Percentiles rank a stretch among this genome's conserved stretches.
Conservation (phyloP, 768 basidiomycete genomes). For the Macrolepiota albuminosa region DNA sequence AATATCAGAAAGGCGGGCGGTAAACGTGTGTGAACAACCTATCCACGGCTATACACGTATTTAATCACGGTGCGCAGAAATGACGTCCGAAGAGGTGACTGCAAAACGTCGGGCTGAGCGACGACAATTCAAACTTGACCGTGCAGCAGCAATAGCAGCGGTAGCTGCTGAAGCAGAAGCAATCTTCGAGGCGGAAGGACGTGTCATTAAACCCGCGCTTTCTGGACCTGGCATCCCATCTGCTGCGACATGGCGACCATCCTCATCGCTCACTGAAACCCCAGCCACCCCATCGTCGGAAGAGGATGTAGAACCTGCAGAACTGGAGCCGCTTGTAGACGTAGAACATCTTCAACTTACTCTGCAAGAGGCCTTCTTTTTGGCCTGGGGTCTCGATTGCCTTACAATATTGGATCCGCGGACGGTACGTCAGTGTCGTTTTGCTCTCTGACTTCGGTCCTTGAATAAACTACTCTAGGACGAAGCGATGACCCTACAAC, state of each 20-base stretch:
- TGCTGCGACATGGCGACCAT: slow-evolving; percentile 75
- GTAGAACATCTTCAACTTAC: slow-evolving; percentile 91
- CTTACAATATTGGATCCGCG: slow-evolving; percentile 62
- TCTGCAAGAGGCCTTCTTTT: slow-evolving; percentile 85
- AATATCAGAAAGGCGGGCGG: slow-evolving; percentile 55
- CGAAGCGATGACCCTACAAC: slow-evolving; percentile 46
- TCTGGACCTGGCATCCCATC: slow-evolving; percentile 67
- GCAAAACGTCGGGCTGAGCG: slow-evolving; percentile 84
- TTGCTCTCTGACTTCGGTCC: not conserved
- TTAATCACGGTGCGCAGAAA: slow-evolving; percentile 32
- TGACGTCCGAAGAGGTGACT: slow-evolving; percentile 90
- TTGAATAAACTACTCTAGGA: slow-evolving; percentile 30
- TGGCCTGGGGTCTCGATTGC: slow-evolving; percentile 81
- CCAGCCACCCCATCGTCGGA: slow-evolving; percentile 20
- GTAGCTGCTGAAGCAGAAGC: slow-evolving; percentile 77
- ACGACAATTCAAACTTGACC: slow-evolving; percentile 88
- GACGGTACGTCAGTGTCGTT: slow-evolving; percentile 44
- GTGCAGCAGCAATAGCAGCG: slow-evolving; percentile 82
- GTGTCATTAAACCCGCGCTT: slow-evolving; percentile 54
- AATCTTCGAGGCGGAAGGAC: slow-evolving; percentile 67
- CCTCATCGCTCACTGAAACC: slow-evolving; percentile 15
- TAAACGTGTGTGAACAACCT: slow-evolving; percentile 44
- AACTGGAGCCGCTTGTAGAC: slow-evolving; percentile 53
- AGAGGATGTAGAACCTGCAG: slow-evolving; percentile 28
- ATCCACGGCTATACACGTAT: not conserved